Percentiles rank a stretch among this genome's conserved stretches.
Conservation (phyloP, 768 basidiomycete species). For the Xerocomellus amylosporus region DNA sequence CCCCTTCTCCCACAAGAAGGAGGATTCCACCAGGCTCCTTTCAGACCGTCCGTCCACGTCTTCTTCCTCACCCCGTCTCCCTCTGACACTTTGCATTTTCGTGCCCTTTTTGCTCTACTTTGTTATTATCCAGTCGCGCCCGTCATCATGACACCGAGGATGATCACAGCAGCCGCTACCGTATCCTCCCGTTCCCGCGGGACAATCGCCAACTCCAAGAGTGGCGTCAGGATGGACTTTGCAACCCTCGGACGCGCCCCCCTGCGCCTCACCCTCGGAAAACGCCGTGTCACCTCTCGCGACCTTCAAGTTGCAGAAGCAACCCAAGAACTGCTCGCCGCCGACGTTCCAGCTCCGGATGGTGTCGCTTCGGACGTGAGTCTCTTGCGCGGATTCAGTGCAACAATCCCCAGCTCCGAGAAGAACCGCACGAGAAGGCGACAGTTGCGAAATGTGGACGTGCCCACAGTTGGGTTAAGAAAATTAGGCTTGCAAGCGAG, state of each 20-base stretch:
- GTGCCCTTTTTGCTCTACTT: neutral
- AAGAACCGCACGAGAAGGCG: slow-evolving; percentile 71
- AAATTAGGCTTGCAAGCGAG: slow-evolving; percentile 75
- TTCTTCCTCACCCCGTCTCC: neutral
- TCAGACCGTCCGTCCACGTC: slow-evolving; percentile 58
- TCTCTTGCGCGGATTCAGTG: slow-evolving; percentile 87
- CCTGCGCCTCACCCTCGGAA: slow-evolving; percentile 60
- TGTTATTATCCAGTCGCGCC: slow-evolving; percentile 62
- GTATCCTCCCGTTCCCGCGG: slow-evolving; percentile 50
- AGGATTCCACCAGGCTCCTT: slow-evolving; percentile 68
- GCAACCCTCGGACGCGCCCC: slow-evolving; percentile 79
- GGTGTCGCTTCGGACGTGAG: slow-evolving; percentile 73
- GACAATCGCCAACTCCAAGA: slow-evolving; percentile 28
- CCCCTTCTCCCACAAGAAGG: slow-evolving; percentile 57
- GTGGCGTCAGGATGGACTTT: slow-evolving; percentile 57
- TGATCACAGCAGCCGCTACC: slow-evolving; percentile 71
- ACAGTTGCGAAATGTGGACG: slow-evolving; percentile 77
- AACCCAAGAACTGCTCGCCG: slow-evolving; percentile 68
- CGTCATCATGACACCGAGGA: slow-evolving; percentile 84
- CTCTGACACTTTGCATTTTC: neutral
- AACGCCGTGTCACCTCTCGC: slow-evolving; percentile 71
- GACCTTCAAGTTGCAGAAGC: slow-evolving; percentile 84
- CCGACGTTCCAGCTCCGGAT: slow-evolving; percentile 70
- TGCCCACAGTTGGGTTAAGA: slow-evolving; percentile 74
- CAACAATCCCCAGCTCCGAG: slow-evolving; percentile 90